Conservation (phyloP, 371 early-diverging fungal genomes). For the Apophysomyces variabilis region DNA sequence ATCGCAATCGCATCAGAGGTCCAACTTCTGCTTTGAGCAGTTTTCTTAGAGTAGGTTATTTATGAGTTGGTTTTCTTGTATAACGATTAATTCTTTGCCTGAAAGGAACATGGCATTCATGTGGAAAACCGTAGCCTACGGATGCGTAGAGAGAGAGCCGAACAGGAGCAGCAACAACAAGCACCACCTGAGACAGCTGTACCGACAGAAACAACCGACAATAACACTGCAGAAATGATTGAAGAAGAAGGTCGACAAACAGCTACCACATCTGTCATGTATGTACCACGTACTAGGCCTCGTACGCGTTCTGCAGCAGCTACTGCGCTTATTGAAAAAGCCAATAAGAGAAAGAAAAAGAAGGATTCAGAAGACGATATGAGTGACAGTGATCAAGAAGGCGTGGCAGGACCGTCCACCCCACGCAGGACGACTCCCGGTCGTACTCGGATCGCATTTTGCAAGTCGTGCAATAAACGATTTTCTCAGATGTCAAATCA, state of each 20-base stretch:
- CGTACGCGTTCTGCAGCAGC: conserved; percentile 14
- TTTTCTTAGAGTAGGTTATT: conserved; percentile 55
- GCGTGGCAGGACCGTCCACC: conserved; percentile 37
- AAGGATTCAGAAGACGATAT: conserved; percentile 31
- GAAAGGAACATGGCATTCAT: conserved; percentile 71
- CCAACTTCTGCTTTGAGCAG: conserved; percentile 75
- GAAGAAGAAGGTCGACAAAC: background rate
- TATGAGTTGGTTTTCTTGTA: background rate
- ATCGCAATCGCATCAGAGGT: conserved; percentile 58
- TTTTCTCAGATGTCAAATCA: conserved; percentile 47
- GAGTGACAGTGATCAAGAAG: conserved; percentile 20
- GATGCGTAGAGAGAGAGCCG: conserved; percentile 1
- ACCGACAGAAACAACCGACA: background rate
- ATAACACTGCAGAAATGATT: background rate
- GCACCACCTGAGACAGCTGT: background rate
- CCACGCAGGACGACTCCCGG: conserved; percentile 28
- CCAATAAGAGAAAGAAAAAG: conserved; percentile 31
- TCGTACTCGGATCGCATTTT: conserved; percentile 60
- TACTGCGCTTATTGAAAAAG: conserved; percentile 16
- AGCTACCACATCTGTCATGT: conserved; percentile 24
- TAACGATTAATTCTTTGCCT: no score
- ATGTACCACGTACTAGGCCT: conserved; percentile 16
- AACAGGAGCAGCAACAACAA: conserved; percentile 10
- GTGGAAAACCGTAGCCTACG: conserved; percentile 50
- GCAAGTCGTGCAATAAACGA: conserved; percentile 62